Base-by-base conservation (phyloP, 805 yeast species). In the Cyberlindnera mycetangii region DNA sequence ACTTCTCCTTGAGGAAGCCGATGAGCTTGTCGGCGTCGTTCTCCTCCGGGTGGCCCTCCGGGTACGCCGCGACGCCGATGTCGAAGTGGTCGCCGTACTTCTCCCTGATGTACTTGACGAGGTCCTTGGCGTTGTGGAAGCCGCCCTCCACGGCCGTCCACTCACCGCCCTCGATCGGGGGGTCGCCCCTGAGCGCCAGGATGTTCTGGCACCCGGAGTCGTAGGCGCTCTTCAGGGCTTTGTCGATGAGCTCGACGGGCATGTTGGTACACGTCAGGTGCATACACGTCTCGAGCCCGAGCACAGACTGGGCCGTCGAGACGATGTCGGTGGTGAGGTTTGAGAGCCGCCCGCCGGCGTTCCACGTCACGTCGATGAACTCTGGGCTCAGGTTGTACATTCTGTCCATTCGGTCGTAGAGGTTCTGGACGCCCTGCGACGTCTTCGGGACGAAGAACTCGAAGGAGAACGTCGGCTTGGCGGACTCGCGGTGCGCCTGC, bases 381-480 rank as follows among this genome's bases (percentile, higher is more conserved):
- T 86, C 80, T 2, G 99, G 99, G 51, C 82, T 83, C 56, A 89
- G 72, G 52, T 86, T 88, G 65, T 87, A 89, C 99, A 93, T 93
- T 64, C 97, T 79, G 61, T 93, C 98, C 90, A 93, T 92, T 62
- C 99, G 76, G 65, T 93, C 98, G 69, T 90, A 92, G 47, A 93
- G 72, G 63, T 93, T 93, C 64, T 89, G 96, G 19, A 92, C 93
- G 62, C 99, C 99, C 66, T 93, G 97, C 18, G 92, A 75, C 0
- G 99, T 93, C 72, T 93, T 93, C 37, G 99, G 99, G 19, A 92
- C 96, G 65, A 93, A 93, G 69, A 88, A 93, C 73, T 93, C 99
- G 59, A 90, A 92, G 37, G 98, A 90, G 65, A 87, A 92, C 6
- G 98, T 88, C 2, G 96, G 74, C 63, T 57, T 61, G 8, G 58